phyloP scores from a whole-genome alignment of 768 basidiomycete genomes.

The Auricularia auricula-judae region DNA sequence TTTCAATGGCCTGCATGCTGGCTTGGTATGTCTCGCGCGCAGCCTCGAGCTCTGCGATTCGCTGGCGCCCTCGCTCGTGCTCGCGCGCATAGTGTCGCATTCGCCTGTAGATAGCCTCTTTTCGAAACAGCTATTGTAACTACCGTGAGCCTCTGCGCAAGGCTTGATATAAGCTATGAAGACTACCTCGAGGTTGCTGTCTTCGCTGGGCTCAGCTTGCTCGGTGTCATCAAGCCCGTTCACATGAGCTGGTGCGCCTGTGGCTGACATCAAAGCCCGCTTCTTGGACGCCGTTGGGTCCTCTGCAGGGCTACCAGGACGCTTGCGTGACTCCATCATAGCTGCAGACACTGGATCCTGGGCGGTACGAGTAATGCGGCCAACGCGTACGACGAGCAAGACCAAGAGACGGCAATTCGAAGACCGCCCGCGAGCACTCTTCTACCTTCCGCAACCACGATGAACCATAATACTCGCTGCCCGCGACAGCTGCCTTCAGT shows the following conservation, averaged over 20 bases:
- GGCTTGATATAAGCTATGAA: no score
- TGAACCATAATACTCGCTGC: no score
- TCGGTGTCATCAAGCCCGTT: slow-evolving; percentile 13
- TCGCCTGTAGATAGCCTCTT: slow-evolving; percentile 75
- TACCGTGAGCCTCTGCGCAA: no score
- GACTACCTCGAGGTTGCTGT: slow-evolving; percentile 51
- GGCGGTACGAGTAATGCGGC: neutral
- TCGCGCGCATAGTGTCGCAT: slow-evolving; percentile 78
- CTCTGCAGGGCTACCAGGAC: slow-evolving; percentile 8
- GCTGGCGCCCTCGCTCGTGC: slow-evolving; percentile 49
- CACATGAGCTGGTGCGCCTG: slow-evolving; percentile 13
- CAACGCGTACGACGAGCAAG: no score
- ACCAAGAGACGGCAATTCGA: no score
- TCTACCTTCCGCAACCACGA: no score
- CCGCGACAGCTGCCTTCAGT: no score
- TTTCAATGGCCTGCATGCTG: slow-evolving; percentile 59
- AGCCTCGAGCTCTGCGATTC: slow-evolving; percentile 53
- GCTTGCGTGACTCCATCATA: slow-evolving; percentile 7
- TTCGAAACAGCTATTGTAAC: slow-evolving; percentile 56
- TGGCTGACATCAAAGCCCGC: slow-evolving; percentile 14
- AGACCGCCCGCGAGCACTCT: no score
- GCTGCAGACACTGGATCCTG: neutral
- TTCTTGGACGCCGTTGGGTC: slow-evolving; percentile 16
- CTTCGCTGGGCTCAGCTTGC: slow-evolving; percentile 20
- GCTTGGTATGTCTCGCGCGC: slow-evolving; percentile 58